phyloP scores from a whole-genome alignment of 2,329 filamentous ascomycete genomes.

The Fusarium succisae region DNA sequence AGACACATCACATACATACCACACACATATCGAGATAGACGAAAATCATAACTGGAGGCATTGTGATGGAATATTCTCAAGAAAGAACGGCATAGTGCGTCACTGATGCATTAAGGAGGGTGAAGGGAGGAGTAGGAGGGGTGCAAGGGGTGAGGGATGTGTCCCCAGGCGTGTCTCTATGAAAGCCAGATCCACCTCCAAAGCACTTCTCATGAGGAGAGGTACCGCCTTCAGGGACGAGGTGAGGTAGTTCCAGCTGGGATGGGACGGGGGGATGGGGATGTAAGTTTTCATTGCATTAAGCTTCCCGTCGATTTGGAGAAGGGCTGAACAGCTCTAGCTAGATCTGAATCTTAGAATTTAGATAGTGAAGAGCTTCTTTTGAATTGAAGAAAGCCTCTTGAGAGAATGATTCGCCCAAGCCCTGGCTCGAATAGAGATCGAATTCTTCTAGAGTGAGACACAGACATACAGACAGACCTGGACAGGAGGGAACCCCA shows the following conservation, averaged over 20 bases:
- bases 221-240: conserved; percentile 1
- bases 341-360: background rate
- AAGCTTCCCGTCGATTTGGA: conserved; percentile 8
- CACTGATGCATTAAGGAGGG: conserved; percentile 18
- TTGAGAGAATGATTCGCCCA: background rate
- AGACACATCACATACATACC: conserved; percentile 17
- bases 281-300: conserved; percentile 2
- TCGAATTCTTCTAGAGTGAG: conserved; percentile 2
- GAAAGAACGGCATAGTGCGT: conserved; percentile 21
- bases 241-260: conserved; percentile 3
- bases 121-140: background rate
- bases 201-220: background rate
- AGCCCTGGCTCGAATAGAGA: background rate
- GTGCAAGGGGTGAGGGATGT: background rate
- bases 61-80: conserved; percentile 17
- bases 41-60: conserved; percentile 1
- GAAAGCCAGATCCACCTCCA: background rate
- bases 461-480: background rate
- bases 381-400: background rate
- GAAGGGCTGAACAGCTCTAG: background rate
- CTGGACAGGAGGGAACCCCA: background rate
- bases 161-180: background rate
- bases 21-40: conserved; percentile 16
- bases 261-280: background rate
- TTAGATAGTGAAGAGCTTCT: conserved; percentile 6